Evolutionary conservation across 805 yeast genomes (phyloP).

Genomic region (Candida tibetensis): DNA sequence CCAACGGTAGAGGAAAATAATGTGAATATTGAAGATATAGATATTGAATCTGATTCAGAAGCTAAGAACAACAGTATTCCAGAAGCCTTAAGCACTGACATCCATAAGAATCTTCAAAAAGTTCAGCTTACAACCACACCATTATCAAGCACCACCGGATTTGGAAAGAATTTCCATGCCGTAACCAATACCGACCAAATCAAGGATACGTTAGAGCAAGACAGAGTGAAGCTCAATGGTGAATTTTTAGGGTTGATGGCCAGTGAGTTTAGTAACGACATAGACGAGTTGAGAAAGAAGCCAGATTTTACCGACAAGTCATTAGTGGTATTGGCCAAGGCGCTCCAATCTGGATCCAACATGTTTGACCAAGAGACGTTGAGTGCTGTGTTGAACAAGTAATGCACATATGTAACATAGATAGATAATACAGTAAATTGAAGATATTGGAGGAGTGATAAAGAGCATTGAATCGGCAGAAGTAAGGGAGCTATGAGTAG

Average conservation of each 20-base stretch:
- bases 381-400: slow-evolving; percentile 17
- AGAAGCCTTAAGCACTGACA: slow-evolving; percentile 17
- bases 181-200: slow-evolving; percentile 15
- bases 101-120: slow-evolving; percentile 18
- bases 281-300: slow-evolving; percentile 56
- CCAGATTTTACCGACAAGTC: slow-evolving; percentile 62
- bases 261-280: slow-evolving; percentile 56
- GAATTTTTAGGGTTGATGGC: slow-evolving; percentile 57
- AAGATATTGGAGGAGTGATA: too few relatives aligned
- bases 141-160: slow-evolving; percentile 13
- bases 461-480: too few relatives aligned
- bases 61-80: slow-evolving; percentile 13
- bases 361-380: slow-evolving; percentile 56
- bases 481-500: too few relatives aligned
- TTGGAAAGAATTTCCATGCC: slow-evolving; percentile 13
- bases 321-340: slow-evolving; percentile 53
- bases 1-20: slow-evolving; percentile 10
- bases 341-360: slow-evolving; percentile 56
- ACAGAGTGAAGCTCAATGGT: slow-evolving; percentile 41
- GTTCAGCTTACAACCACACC: slow-evolving; percentile 26
- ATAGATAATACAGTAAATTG: not conserved
- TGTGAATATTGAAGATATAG: slow-evolving; percentile 31
- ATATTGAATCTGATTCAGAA: slow-evolving; percentile 27
- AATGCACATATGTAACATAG: not conserved
- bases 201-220: slow-evolving; percentile 23